Evolutionary conservation across 2,329 filamentous ascomycete genomes (phyloP).

Genomic region (Aureobasidium vineae): DNA sequence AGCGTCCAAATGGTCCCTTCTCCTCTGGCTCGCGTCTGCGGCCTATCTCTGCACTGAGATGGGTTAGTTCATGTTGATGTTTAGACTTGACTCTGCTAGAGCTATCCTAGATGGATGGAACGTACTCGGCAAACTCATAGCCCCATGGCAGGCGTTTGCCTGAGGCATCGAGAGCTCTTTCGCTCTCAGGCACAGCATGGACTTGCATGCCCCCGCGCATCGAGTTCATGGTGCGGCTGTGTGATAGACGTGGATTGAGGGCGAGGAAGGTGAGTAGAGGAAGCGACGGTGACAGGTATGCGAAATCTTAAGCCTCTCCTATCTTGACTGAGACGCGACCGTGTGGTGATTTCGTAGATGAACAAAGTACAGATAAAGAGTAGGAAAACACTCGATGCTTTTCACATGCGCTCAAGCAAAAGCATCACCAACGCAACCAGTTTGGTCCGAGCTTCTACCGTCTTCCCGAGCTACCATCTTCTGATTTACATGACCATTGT

Average conservation of each 20-base stretch:
- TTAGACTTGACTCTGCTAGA: neutral
- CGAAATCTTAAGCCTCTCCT: neutral
- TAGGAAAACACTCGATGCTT: slow-evolving; percentile 1
- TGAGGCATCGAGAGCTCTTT: slow-evolving; percentile 59
- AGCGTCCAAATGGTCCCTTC: slow-evolving; percentile 61
- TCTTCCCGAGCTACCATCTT: too few species aligned
- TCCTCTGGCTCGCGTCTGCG: slow-evolving; percentile 54
- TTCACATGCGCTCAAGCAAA: slow-evolving; percentile 4
- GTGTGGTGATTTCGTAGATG: neutral
- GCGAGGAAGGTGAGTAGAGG: neutral
- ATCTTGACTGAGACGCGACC: neutral
- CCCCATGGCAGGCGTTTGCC: slow-evolving; percentile 63
- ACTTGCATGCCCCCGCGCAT: slow-evolving; percentile 56
- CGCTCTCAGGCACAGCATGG: slow-evolving; percentile 62
- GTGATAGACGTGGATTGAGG: neutral
- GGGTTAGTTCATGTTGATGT: neutral
- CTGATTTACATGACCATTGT: neutral
- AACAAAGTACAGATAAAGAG: neutral
- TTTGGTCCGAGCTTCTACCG: slow-evolving; percentile 17
- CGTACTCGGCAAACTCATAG: slow-evolving; percentile 61
- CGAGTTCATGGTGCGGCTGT: slow-evolving; percentile 24
- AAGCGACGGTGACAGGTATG: neutral
- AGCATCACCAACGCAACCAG: slow-evolving; percentile 20
- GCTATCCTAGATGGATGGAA: slow-evolving; percentile 25
- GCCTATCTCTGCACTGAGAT: slow-evolving; percentile 25